Evolutionary conservation across 1,284 basidiomycete species (phyloP), one percentile per base, ranked within the genome.

Genomic region (Cutaneotrichosporon dermatis): DNA sequence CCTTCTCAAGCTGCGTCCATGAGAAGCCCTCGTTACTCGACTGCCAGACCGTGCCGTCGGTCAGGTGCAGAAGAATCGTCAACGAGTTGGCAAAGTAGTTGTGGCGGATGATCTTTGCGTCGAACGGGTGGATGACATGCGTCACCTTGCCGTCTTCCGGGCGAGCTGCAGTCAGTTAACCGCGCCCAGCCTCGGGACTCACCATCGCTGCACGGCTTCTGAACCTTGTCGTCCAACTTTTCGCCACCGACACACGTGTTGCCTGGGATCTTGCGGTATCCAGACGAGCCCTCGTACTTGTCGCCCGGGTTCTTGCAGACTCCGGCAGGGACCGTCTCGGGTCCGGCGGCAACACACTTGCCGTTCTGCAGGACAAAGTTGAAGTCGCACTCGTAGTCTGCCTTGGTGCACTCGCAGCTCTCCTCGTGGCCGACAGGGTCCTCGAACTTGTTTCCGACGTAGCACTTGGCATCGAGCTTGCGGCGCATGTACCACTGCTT

Each of bases 401-500:
- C 85, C 63, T 91, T 88, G 1, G 84, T 84, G 74, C 95, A 99
- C 5, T 83, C 75, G 75, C 95, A 99, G 54, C 83, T 80, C 54
- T 95, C 91, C 64, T 92, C 89, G 62, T 89, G 85, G 36, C 83
- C 86, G 6, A 88, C 84, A 1, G 92, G 92, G 70, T 95, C 92
- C 39, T 82, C 80, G 79, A 90, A 97, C 78, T 97, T 92, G 66
- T 94, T 83, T 6, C 89, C 90, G n/a, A 99, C 87, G 65, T 90
- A 94, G 71, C 95, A 99, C 65, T 92, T 81, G 1, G 88, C 90
- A 63, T 89, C 84, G 0, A 85, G 75, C 79, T 92, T 97, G 71
- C 94, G 84, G 34, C 95, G 85, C 61, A 79, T 82, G 76, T 96
- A 99, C 87, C 89, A 97, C 88, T 98, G 95, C 88, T 89, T 93